Evolutionary conservation across 495 filamentous ascomycete genomes (phyloP).

Genomic region (Penicillium cosmopolitanum): DNA sequence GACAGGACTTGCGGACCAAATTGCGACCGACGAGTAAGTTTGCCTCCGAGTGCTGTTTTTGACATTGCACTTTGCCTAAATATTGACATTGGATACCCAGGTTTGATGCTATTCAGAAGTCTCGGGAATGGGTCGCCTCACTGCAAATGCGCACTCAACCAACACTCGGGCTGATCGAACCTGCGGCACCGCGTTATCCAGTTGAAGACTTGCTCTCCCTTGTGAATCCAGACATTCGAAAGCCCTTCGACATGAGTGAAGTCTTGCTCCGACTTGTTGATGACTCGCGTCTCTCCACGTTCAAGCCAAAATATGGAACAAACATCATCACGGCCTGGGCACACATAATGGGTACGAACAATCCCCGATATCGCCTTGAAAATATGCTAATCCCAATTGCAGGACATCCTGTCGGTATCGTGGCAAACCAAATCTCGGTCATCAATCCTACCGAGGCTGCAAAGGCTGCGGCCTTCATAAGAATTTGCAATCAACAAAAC

Average conservation of each 20-base stretch:
- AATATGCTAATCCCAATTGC: background rate
- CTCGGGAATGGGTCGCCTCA: constrained; percentile 35
- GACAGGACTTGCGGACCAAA: constrained; percentile 37
- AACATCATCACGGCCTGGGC: constrained; percentile 37
- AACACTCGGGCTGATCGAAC: constrained; percentile 3
- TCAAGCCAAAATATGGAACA: constrained; percentile 36
- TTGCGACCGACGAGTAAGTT: constrained; percentile 36
- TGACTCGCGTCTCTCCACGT: constrained; percentile 29
- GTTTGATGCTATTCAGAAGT: constrained; percentile 38
- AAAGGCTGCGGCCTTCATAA: constrained; percentile 35
- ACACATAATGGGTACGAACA: constrained; percentile 32
- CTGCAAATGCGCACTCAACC: constrained; percentile 18
- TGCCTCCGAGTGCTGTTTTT: background rate
- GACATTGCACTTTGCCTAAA: background rate
- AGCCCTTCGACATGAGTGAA: constrained; percentile 38
- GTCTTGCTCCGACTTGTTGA: constrained; percentile 36
- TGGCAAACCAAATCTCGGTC: constrained; percentile 36
- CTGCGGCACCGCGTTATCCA: constrained; percentile 23
- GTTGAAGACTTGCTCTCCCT: constrained; percentile 30
- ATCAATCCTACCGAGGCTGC: constrained; percentile 35
- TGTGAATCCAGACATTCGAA: constrained; percentile 35
- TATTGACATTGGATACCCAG: constrained; percentile 14
- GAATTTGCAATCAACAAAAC: constrained; percentile 36
- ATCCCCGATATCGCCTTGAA: background rate
- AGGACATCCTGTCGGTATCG: constrained; percentile 36